Base-by-base conservation (phyloP, 164 flowering plant species). In the Santalum album region DNA sequence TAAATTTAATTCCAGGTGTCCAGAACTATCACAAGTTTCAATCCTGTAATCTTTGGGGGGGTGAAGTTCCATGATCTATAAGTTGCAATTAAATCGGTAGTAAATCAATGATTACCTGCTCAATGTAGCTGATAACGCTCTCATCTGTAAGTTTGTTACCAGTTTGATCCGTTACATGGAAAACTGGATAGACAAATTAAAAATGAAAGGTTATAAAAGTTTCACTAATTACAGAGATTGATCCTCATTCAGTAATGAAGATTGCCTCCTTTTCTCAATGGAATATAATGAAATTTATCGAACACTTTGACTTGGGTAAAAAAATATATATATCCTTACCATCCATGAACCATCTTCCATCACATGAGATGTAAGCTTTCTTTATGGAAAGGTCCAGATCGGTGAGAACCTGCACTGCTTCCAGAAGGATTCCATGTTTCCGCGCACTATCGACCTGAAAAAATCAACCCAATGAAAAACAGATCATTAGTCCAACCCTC, bases 61-160 rank as follows among this genome's bases (percentile, higher is more conserved):
- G 34, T 29, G 6, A 29, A 29, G 34, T 29, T 29, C 4, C 9
- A 3, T 9, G 6, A 29, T 29, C 34, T 9, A 29, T 3, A 29
- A 29, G 6, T 3, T 29, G 9, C 34, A 29, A 3, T 29, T 29
- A 4, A 29, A 29, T 29, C 34, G 34, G 9, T 29, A 9, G 6
- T 29, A 29, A 29, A 29, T 29, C 6, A 1, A 9, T 38, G 67
- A 53, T 60, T 38, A 90, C 97, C 90, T 84, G 79, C 58, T 88
- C 83, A 49, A 91, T 80, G 78, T 71, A 78, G 53, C 67, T 70
- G 59, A 91, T 72, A 25, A 86, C 86, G 65, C 81, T 84, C 53
- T 81, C 78, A 34, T 86, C 98, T 0, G 84, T 89, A 34, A 92
- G 66, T 58, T 86, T 86, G 66, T 81, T 72, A 55, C 98, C 96